phyloP scores from a whole-genome alignment of 2,329 filamentous ascomycete genomes.

The Aspergillus versicolor region DNA sequence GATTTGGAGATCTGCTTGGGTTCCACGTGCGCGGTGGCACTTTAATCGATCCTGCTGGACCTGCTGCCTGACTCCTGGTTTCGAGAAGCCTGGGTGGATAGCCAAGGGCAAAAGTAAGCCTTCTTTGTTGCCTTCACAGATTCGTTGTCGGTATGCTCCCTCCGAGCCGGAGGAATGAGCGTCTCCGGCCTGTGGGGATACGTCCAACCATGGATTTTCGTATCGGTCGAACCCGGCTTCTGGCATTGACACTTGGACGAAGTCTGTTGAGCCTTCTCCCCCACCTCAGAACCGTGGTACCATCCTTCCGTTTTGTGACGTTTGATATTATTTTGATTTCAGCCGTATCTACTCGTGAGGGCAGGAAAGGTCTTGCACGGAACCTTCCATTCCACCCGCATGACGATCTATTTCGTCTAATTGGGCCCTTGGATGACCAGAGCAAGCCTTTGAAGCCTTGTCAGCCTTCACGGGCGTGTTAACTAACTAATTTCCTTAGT shows the following conservation, averaged over 20 bases:
- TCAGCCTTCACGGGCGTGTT: too few relatives aligned
- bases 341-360: neutral
- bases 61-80: conserved; percentile 5
- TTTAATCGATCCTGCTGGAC: conserved; percentile 21
- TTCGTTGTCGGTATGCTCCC: neutral
- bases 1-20: conserved; percentile 16
- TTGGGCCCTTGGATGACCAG: too few relatives aligned
- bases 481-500: too few relatives aligned
- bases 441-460: too few relatives aligned
- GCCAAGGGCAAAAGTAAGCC: neutral
- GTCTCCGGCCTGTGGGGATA: neutral
- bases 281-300: neutral
- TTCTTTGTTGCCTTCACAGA: neutral
- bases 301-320: neutral
- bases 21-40: conserved; percentile 19
- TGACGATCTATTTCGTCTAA: too few relatives aligned
- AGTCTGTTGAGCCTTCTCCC: neutral
- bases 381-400: too few relatives aligned
- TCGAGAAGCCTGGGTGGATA: conserved; percentile 1
- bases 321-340: neutral
- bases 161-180: neutral
- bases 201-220: neutral
- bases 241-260: neutral
- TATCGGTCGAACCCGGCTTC: neutral
- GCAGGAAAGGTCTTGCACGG: too few relatives aligned